Evolutionary conservation across 1,284 basidiomycete species (phyloP), one percentile per base, ranked within the genome.

Genomic region (Neonothopanus nambi): DNA sequence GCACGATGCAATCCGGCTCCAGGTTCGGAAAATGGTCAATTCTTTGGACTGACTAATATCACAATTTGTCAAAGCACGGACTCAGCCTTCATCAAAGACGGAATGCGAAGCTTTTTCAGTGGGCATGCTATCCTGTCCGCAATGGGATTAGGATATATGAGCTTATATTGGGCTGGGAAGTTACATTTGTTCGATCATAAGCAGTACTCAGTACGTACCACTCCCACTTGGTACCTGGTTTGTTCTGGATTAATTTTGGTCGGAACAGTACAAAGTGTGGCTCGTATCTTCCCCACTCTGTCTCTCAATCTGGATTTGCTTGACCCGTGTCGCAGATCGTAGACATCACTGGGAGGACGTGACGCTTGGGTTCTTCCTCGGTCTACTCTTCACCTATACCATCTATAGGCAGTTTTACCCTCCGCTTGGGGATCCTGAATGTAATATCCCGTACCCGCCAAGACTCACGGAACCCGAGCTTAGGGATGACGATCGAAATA

Each of bases 381-480:
- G 62, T 3, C 11, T 64, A 5, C 15, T 62, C 41, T 30, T 54
- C 46, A 43, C 57, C 8, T 64, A 59, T 37, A 17, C 44, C 5
- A 45, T 51, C 46, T 64, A 64, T 48, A 49, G 62, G 36, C 62
- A 64, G 45, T 64, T 62, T 51, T 64, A 60, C 46, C 62, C 62
- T 3, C 24, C 57, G 3, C 58, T 64, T 33, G 54, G 55, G 28
- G 59, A 62, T 36, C 54, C 57, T 1, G 53, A 62, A 37, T 64
- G 47, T 26, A n/a, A 64, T 54, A 48, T 58, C 5, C 58, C 61
- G 3, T 62, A 53, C 40, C 46, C 57, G 23, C 59, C 57, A 2
- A 56, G 61, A 20, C 43, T 56, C 33, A 7, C 35, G 23, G 47
- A 35, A 9, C 5, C 26, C 5, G 26, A 28, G 11, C 26, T 5